Evolutionary conservation across 1,139 yeast species (phyloP).

Genomic region (Suhomyces maxii): DNA sequence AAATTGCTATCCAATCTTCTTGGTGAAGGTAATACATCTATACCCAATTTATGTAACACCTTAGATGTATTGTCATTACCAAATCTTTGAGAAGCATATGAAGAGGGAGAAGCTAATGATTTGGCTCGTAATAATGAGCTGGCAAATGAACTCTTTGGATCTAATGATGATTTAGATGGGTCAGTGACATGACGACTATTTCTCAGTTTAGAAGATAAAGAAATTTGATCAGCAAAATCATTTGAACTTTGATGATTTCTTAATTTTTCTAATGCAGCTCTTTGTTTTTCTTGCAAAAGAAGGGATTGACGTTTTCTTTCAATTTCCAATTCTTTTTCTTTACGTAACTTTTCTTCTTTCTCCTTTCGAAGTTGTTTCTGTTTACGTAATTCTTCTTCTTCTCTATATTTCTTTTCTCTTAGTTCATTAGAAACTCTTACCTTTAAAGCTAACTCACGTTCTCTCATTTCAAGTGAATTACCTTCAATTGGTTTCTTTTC

Average conservation of each 20-base stretch:
- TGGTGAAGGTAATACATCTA: conserved; percentile 33
- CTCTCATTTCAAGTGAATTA: conserved; percentile 19
- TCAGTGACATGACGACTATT: conserved; percentile 18
- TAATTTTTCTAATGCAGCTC: conserved; percentile 32
- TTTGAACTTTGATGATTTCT: conserved; percentile 29
- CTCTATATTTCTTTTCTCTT: conserved; percentile 24
- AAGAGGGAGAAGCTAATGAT: conserved; percentile 34
- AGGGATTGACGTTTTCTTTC: conserved; percentile 24
- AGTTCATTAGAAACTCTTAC: conserved; percentile 32
- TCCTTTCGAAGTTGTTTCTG: conserved; percentile 7
- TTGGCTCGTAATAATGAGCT: conserved; percentile 40
- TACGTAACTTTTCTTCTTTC: conserved; percentile 8
- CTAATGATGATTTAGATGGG: conserved; percentile 32
- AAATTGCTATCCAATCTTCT: conserved; percentile 24
- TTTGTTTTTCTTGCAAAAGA: conserved; percentile 30
- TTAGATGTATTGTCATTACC: conserved; percentile 34
- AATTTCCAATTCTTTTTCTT: conserved; percentile 10
- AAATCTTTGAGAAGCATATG: conserved; percentile 23
- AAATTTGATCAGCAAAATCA: conserved; percentile 21
- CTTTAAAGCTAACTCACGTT: conserved; percentile 33
- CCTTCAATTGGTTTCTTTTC: background rate
- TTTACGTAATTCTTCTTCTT: conserved; percentile 16
- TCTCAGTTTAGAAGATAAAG: conserved; percentile 6
- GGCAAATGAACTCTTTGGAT: conserved; percentile 30
- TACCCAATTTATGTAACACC: conserved; percentile 47